Evolutionary conservation across 768 basidiomycete species (phyloP).

Genomic region (Exsudoporus frostii): DNA sequence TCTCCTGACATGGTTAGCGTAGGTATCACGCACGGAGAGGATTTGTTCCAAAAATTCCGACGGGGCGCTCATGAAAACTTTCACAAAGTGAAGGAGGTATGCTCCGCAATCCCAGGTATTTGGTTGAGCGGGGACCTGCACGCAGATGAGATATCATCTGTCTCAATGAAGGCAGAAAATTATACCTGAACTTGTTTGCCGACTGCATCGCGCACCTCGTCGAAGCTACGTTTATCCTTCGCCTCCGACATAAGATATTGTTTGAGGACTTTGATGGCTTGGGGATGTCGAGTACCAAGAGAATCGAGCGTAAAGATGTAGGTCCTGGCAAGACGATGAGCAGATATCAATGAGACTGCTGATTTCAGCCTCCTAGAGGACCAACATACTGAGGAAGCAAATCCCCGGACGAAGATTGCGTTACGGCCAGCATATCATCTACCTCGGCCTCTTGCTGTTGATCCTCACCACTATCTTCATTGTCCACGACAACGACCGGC

Average conservation of each 20-base stretch:
- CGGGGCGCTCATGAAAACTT: constrained; percentile 70
- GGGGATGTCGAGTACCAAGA: constrained; percentile 67
- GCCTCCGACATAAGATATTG: constrained; percentile 79
- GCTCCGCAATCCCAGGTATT: constrained; percentile 93
- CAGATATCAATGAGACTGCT: neutral
- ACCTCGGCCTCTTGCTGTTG: constrained; percentile 32
- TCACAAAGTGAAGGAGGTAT: constrained; percentile 84
- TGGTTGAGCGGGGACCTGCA: constrained; percentile 80
- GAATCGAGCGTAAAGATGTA: constrained; percentile 91
- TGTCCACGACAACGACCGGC: constrained; percentile 13
- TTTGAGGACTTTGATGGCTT: constrained; percentile 57
- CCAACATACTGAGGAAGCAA: constrained; percentile 22
- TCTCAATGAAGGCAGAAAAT: neutral
- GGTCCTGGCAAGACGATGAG: constrained; percentile 43
- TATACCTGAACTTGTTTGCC: constrained; percentile 54
- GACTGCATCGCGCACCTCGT: constrained; percentile 36
- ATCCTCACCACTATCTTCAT: constrained; percentile 29
- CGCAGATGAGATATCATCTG: neutral
- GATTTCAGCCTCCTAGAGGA: neutral
- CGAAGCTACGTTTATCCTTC: constrained; percentile 55
- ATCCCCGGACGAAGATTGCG: constrained; percentile 14
- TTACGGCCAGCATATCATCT: constrained; percentile 28
- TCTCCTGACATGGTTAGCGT: neutral
- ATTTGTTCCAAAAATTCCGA: constrained; percentile 49
- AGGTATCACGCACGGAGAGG: constrained; percentile 23